Evolutionary conservation across 2,329 filamentous ascomycete genomes (phyloP).

Genomic region (Gnomoniopsis smithogilvyi): DNA sequence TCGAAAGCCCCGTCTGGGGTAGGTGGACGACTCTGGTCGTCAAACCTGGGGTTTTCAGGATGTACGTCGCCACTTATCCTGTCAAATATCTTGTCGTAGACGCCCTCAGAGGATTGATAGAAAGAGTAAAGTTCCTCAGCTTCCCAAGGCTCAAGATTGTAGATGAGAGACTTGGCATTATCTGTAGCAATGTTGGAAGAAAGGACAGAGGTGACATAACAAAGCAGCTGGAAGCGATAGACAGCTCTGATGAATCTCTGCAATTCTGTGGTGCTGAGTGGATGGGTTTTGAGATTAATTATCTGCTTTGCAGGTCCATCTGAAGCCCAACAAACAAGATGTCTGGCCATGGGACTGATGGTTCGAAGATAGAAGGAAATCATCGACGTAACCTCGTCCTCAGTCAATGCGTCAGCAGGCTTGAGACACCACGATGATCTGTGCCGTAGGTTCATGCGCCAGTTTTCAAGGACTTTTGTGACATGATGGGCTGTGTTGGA

Average conservation of each 20-base stretch:
- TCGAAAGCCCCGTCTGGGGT: constrained; percentile 9
- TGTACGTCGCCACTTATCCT: constrained; percentile 1
- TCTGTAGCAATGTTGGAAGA: background rate
- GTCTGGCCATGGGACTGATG: background rate
- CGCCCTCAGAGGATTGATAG: background rate
- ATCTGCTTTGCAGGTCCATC: background rate
- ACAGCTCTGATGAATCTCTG: constrained; percentile 7
- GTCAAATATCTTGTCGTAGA: constrained; percentile 2
- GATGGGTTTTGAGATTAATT: background rate
- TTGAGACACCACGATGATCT: too few species aligned
- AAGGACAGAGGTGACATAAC: background rate
- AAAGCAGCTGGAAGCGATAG: constrained; percentile 16
- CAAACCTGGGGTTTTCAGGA: constrained; percentile 7
- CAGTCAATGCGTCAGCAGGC: too few species aligned
- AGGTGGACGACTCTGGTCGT: constrained; percentile 1
- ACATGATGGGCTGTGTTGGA: too few species aligned
- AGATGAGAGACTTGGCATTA: background rate
- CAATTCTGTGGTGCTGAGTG: background rate
- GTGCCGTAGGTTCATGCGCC: too few species aligned
- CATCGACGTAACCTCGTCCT: too few species aligned
- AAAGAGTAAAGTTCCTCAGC: constrained; percentile 10
- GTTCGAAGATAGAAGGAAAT: background rate
- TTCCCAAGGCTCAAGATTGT: constrained; percentile 13
- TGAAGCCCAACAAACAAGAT: background rate
- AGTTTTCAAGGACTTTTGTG: too few species aligned